Conservation (phyloP, 2,329 filamentous ascomycete genomes). For the Tolypocladium paradoxum region DNA sequence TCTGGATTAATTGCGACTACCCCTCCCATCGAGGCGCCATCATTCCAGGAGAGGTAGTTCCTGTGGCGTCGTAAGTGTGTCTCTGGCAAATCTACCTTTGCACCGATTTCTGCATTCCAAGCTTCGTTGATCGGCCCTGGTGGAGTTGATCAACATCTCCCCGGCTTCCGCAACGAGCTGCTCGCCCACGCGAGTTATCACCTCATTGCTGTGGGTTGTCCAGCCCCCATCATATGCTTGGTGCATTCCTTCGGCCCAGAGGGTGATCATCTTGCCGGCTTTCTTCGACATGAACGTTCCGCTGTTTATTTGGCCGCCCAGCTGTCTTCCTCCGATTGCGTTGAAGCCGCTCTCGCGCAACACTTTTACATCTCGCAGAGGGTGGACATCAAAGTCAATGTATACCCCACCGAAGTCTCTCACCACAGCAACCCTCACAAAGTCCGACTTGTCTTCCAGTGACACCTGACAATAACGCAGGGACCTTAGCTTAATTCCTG, state of each 20-base stretch:
- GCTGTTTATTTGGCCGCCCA: conserved; percentile 9
- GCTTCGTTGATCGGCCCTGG: too few species aligned
- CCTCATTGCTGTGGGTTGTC: conserved; percentile 16
- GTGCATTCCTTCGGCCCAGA: conserved; percentile 14
- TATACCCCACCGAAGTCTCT: conserved; percentile 10
- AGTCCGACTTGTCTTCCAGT: conserved; percentile 14
- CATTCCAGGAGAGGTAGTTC: too few species aligned
- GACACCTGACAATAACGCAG: too few species aligned
- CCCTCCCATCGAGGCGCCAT: too few species aligned
- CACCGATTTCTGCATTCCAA: too few species aligned
- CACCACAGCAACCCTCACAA: conserved; percentile 11
- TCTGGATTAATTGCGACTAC: neutral
- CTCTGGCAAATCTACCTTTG: too few species aligned
- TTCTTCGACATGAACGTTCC: conserved; percentile 13
- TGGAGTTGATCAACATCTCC: conserved; percentile 13
- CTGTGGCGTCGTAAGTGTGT: too few species aligned
- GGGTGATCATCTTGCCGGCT: conserved; percentile 6
- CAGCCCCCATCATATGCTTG: conserved; percentile 15
- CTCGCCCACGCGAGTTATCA: conserved; percentile 27
- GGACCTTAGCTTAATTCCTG: too few species aligned
- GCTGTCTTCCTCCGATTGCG: conserved; percentile 8
- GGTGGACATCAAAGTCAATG: conserved; percentile 12
- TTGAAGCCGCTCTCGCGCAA: conserved; percentile 9
- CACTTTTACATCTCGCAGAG: conserved; percentile 7
- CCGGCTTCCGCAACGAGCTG: conserved; percentile 25